These are phyloP conservation scores for Hypoxylon rubiginosum DNA, from an alignment of 2,329 filamentous ascomycete genomes.

Conservation along the genomic window DNA sequence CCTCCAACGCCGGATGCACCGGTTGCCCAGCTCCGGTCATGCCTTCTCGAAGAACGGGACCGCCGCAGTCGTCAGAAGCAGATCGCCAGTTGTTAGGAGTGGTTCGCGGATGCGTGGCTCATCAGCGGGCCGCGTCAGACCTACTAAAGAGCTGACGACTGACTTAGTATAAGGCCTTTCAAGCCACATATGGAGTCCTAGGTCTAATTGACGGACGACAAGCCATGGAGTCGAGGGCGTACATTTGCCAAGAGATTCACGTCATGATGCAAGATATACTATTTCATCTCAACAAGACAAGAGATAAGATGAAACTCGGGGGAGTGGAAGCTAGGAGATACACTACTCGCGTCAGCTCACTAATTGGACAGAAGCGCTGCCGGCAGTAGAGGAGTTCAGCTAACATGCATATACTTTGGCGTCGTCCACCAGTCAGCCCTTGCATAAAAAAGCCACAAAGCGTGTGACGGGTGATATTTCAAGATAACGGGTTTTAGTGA, in stretches of 20 bases:
- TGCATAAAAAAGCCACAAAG: constrained; percentile 2
- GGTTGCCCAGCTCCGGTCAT: background rate
- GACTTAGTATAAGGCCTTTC: background rate
- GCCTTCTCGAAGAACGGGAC: background rate
- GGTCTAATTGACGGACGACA: background rate
- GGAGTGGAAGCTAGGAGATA: background rate
- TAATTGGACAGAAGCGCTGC: constrained; percentile 4
- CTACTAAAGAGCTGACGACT: background rate
- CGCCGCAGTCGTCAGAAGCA: background rate
- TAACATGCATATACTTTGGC: background rate
- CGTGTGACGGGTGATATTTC: background rate
- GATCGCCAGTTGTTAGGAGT: background rate
- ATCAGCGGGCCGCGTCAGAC: constrained; percentile 9
- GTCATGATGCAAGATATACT: background rate
- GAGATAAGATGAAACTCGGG: constrained; percentile 3
- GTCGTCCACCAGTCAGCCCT: background rate
- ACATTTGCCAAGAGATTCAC: background rate
- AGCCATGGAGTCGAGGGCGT: background rate
- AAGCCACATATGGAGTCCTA: background rate
- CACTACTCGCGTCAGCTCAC: background rate
- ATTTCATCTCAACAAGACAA: background rate
- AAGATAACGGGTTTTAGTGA: background rate
- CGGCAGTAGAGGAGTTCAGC: background rate
- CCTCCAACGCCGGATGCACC: background rate
- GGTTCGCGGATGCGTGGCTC: background rate